Conservation (phyloP, 1,284 basidiomycete genomes). For the Sutorius eximius region DNA sequence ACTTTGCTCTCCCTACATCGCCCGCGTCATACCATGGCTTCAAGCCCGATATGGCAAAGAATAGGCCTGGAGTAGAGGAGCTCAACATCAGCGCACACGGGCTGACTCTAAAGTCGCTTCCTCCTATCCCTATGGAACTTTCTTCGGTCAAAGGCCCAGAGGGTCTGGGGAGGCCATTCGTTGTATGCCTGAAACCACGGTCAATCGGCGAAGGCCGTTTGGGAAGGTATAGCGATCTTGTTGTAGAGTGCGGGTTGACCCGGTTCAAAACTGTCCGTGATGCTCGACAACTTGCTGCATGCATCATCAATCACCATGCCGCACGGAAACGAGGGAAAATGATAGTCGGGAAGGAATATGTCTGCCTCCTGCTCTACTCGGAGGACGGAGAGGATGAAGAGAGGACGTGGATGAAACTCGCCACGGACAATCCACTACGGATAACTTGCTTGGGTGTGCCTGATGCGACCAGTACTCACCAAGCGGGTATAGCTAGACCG, state of each 20-base stretch:
- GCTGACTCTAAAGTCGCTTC: constrained; percentile 2
- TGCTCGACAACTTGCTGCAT: constrained; percentile 2
- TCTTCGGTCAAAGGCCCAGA: not conserved
- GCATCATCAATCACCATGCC: constrained; percentile 7
- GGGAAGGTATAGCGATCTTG: not conserved
- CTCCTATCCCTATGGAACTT: constrained; percentile 1
- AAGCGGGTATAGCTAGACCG: too few species aligned
- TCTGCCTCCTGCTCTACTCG: constrained; percentile 9
- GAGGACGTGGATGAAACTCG: constrained; percentile 4
- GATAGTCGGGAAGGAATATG: constrained; percentile 1
- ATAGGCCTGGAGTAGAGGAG: constrained; percentile 2
- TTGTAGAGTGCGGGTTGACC: constrained; percentile 2
- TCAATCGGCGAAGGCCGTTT: not conserved
- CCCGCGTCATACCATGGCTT: constrained; percentile 10
- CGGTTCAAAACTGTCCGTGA: not conserved
- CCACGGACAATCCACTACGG: constrained; percentile 5
- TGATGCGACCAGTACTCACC: not conserved
- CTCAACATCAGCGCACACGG: not conserved
- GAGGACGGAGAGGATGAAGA: not conserved
- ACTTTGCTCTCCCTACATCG: constrained; percentile 12
- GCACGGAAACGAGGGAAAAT: not conserved
- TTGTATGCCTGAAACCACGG: not conserved
- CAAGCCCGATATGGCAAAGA: not conserved
- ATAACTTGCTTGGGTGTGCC: not conserved
- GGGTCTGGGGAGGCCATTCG: not conserved